Base-by-base conservation (phyloP, 495 filamentous ascomycete species). In the Rostrohypoxylon terebratum region DNA sequence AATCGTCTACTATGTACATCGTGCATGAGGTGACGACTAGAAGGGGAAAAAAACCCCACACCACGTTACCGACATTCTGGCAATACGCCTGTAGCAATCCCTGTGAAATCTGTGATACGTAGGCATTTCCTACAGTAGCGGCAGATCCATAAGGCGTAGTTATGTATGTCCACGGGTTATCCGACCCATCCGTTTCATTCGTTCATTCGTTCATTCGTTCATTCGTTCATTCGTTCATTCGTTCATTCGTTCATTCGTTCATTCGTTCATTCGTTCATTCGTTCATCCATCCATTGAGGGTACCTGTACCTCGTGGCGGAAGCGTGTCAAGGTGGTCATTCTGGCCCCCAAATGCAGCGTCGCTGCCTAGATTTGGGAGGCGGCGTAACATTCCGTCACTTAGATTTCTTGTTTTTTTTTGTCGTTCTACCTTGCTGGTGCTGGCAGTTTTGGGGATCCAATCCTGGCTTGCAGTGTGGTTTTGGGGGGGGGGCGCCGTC, bases 121-220 rank as follows among this genome's bases (percentile, higher is more conserved):
- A 59, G 53, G 40, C 40, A 60, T 68, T 57, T 38, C 68, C 20
- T 66, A 71, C 68, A 71, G 62, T 71, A 71, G 68, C 62, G 68
- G 68, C 68, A 51, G 68, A 71, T 71, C 68, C 61, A 23, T 44
- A 20, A 45, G 42, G 42, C 42, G 42, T 45, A 45, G 42, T 18
- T 20, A 45, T 45, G 42, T 45, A 45, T 6, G 42, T 42, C n/a
- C n/a, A n/a, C n/a, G n/a, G n/a, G n/a, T n/a, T n/a, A n/a, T n/a
- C n/a, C n/a, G n/a, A n/a, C n/a, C n/a, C n/a, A n/a, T n/a, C n/a
- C n/a, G n/a, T n/a, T n/a, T n/a, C n/a, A n/a, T n/a, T n/a, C n/a
- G n/a, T n/a, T n/a, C n/a, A n/a, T n/a, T n/a, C n/a, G n/a, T n/a
- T n/a, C n/a, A n/a, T n/a, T n/a, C n/a, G n/a, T n/a, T n/a, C n/a